Evolutionary conservation across 2,329 filamentous ascomycete species (phyloP), one percentile per base, ranked within the genome.

Genomic region (Colletotrichum euphorbiae): DNA sequence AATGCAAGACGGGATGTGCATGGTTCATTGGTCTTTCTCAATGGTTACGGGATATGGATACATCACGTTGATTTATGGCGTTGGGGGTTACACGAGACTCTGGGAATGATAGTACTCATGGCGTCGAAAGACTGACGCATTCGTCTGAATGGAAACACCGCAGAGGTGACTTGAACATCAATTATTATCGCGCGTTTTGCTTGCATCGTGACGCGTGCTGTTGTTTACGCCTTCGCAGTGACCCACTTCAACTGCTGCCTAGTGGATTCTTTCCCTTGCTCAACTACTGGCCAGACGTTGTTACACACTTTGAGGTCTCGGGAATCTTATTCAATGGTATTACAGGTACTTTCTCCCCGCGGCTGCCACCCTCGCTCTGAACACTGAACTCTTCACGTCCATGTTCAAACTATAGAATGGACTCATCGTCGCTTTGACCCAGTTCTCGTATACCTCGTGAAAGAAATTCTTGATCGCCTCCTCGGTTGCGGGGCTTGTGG

Each of bases 381-480:
- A 99, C 1, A 98, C 87, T 0, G 93, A 92, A 79, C 94, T 98
- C 76, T 86, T 89, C 59, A 99, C 90, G 73, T 93, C 90, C 85
- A 92, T 92, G 72, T 97, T 95, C 62, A 91, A 89, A 61, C 87
- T 86, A 82, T 98, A 98, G 79, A 99, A 99, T 0, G 96, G 96
- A 77, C 90, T 98, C 96, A 99, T 98, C 66, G 94, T 90, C 12
- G 94, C 93, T 85, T 99, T 99, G 72, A 97, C 89, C 91, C 95
- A 99, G 73, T 90, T 93, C 81, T 99, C 96, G 81, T 98, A 98
- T 12, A 98, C 92, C 77, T 99, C 96, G 15, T 87, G 86, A 82
- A 99, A 97, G 82, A 98, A 99, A 80, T 93, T 93, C 77, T 93
- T 90, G 74, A 98, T 92, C 4, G 96, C 95, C 82, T 99, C 96